These are phyloP conservation scores for Mycena latifolia DNA, from an alignment of 768 basidiomycete genomes.

Conservation along the genomic window DNA sequence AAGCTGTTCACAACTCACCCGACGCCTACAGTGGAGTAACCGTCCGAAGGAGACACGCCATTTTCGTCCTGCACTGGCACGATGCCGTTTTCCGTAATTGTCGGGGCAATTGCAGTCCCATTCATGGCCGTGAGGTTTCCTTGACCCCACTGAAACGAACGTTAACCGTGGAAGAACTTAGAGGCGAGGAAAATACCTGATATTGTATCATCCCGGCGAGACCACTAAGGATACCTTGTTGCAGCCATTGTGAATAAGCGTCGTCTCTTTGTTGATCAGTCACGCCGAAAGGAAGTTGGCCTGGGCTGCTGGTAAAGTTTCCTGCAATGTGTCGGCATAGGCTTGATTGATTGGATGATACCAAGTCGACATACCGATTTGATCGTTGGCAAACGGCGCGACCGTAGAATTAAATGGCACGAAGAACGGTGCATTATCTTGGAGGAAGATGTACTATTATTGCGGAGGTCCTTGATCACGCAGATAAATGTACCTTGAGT, in stretches of 20 bases:
- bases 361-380: slow-evolving; percentile 17
- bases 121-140: slow-evolving; percentile 56
- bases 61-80: slow-evolving; percentile 49
- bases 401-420: slow-evolving; percentile 71
- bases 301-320: slow-evolving; percentile 29
- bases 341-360: background rate
- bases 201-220: slow-evolving; percentile 62
- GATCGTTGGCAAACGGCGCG: slow-evolving; percentile 38
- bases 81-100: slow-evolving; percentile 46
- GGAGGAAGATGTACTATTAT: slow-evolving; percentile 16
- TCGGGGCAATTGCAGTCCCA: slow-evolving; percentile 59
- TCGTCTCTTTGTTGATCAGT: slow-evolving; percentile 65
- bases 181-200: slow-evolving; percentile 47
- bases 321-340: slow-evolving; percentile 18
- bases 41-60: slow-evolving; percentile 74
- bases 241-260: slow-evolving; percentile 68
- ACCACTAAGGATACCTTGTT: slow-evolving; percentile 52
- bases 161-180: slow-evolving; percentile 35
- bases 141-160: slow-evolving; percentile 65
- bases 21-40: slow-evolving; percentile 61
- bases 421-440: slow-evolving; percentile 62
- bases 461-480: background rate
- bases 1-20: slow-evolving; percentile 47
- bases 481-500: slow-evolving; percentile 43
- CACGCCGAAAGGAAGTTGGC: slow-evolving; percentile 57